These are phyloP conservation scores for Fusarium tupiense DNA, from an alignment of 2,329 filamentous ascomycete genomes.

Conservation along the genomic window DNA sequence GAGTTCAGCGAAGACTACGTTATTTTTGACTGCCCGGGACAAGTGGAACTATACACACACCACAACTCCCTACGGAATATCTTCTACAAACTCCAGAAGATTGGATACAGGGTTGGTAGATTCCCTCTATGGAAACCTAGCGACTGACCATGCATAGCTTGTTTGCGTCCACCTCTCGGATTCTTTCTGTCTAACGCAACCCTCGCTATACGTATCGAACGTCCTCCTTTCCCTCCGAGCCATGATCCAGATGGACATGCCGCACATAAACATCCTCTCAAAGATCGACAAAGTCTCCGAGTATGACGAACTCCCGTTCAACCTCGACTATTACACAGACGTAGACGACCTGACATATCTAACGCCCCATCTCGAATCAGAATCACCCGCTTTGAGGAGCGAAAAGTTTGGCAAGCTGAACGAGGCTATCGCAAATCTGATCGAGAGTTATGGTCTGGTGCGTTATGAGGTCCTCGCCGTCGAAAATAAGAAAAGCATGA, in stretches of 20 bases:
- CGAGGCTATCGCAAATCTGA: slow-evolving; percentile 83
- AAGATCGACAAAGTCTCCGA: slow-evolving; percentile 95
- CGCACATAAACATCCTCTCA: slow-evolving; percentile 93
- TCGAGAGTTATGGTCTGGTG: slow-evolving; percentile 90
- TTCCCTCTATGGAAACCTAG: no score
- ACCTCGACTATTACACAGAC: slow-evolving; percentile 96
- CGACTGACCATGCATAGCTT: slow-evolving; percentile 66
- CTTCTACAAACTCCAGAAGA: slow-evolving; percentile 88
- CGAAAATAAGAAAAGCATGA: slow-evolving; percentile 98
- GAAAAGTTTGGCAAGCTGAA: slow-evolving; percentile 87
- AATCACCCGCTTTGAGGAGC: slow-evolving; percentile 75
- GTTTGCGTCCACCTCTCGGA: slow-evolving; percentile 94
- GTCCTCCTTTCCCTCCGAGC: slow-evolving; percentile 91
- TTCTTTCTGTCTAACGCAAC: slow-evolving; percentile 90
- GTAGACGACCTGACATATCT: slow-evolving; percentile 92
- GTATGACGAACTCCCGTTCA: slow-evolving; percentile 90
- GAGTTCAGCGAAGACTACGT: slow-evolving; percentile 89
- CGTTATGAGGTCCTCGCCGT: slow-evolving; percentile 93
- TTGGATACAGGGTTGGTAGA: slow-evolving; percentile 83
- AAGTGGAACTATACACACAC: slow-evolving; percentile 97
- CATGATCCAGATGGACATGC: slow-evolving; percentile 98
- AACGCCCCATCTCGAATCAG: slow-evolving; percentile 80
- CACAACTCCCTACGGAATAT: slow-evolving; percentile 92
- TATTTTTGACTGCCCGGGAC: slow-evolving; percentile 94
- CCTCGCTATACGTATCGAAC: slow-evolving; percentile 94